Percentiles rank a stretch among this genome's conserved stretches.
These are phyloP conservation scores for Pinus taeda DNA, from an alignment of 75 land plant genomes.

Conservation along the genomic window DNA sequence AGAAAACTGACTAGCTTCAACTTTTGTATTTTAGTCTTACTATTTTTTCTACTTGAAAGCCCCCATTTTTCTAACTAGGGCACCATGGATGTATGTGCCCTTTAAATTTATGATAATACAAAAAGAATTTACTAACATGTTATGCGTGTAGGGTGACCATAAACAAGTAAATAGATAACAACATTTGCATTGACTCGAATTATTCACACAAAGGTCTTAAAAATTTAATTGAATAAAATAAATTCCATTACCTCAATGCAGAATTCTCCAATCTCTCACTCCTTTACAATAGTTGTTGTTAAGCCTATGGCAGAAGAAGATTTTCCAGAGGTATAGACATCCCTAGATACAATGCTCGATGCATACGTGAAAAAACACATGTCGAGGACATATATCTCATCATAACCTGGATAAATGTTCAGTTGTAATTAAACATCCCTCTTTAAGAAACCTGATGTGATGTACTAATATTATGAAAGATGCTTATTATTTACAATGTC, in stretches of 20 bases:
- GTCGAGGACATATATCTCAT: neutral
- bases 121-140: no score
- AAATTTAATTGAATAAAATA: neutral
- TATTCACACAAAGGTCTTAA: neutral
- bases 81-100: neutral
- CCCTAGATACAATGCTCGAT: constrained; percentile 73
- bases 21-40: no score
- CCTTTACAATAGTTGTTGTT: constrained; percentile 97
- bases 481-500: neutral
- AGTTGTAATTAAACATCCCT: neutral
- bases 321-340: constrained; percentile 98
- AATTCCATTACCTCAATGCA: constrained; percentile 84
- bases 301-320: constrained; percentile 97
- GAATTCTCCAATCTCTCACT: constrained; percentile 98
- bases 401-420: neutral
- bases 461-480: neutral
- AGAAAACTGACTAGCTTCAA: no score
- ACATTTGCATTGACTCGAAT: no score
- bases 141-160: neutral
- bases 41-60: no score
- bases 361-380: constrained; percentile 50
- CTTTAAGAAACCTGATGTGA: neutral
- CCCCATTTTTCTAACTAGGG: neutral
- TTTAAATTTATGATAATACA: neutral
- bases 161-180: neutral